Evolutionary conservation across 2,329 filamentous ascomycete species (phyloP).

Genomic region (Fusarium odoratissimum): DNA sequence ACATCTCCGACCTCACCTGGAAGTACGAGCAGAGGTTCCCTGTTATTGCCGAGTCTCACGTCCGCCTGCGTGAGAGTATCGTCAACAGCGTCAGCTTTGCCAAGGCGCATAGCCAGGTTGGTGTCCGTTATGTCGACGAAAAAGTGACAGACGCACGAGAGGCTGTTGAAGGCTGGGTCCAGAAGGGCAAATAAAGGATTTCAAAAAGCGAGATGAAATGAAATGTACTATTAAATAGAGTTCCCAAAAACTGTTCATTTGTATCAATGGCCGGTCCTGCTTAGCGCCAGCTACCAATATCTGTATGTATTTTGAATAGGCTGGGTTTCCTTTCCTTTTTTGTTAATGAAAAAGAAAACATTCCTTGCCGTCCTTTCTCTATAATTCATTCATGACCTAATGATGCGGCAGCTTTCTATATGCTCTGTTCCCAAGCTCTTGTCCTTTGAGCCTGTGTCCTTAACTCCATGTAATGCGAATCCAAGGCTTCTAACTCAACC

Average conservation of each 20-base stretch:
- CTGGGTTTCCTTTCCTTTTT: slow-evolving; percentile 1
- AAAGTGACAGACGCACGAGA: slow-evolving; percentile 82
- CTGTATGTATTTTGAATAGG: slow-evolving; percentile 35
- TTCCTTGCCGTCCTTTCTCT: slow-evolving; percentile 8
- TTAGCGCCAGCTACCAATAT: slow-evolving; percentile 22
- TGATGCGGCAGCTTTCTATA: slow-evolving; percentile 1
- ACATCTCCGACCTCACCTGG: slow-evolving; percentile 88
- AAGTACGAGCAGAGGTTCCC: slow-evolving; percentile 92
- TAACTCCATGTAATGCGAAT: slow-evolving; percentile 40
- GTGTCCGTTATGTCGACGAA: slow-evolving; percentile 79
- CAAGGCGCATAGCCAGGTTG: slow-evolving; percentile 77
- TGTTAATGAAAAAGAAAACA: not conserved
- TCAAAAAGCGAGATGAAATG: slow-evolving; percentile 48
- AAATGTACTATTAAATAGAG: slow-evolving; percentile 54
- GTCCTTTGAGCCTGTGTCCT: slow-evolving; percentile 6
- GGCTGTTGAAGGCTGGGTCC: slow-evolving; percentile 87
- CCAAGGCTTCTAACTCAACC: slow-evolving; percentile 13
- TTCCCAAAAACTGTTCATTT: slow-evolving; percentile 49
- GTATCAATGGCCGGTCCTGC: slow-evolving; percentile 39
- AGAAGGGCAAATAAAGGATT: slow-evolving; percentile 78
- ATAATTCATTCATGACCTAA: not conserved
- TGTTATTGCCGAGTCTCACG: slow-evolving; percentile 82
- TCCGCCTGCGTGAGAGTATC: slow-evolving; percentile 75
- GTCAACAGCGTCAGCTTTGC: slow-evolving; percentile 78
- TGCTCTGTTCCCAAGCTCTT: slow-evolving; percentile 2